A percentile compares a stretch with the other conserved stretches of the same genome.
These are phyloP conservation scores for Canariomyces notabilis DNA, from an alignment of 2,329 filamentous ascomycete species.

Conservation along the genomic window DNA sequence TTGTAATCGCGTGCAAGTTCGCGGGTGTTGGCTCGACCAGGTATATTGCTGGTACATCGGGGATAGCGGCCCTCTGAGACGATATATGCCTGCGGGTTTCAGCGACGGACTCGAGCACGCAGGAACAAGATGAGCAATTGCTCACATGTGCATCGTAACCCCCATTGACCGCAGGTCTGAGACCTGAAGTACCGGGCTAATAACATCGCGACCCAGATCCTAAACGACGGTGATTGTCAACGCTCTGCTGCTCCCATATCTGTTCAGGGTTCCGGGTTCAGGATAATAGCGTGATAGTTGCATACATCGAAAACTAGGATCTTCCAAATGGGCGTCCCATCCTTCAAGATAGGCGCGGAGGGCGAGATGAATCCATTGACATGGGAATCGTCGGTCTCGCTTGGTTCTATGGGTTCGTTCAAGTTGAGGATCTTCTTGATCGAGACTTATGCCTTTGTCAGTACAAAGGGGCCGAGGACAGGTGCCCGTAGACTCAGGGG, in stretches of 20 bases:
- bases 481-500: neutral
- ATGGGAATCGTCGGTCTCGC: conserved; percentile 57
- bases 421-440: conserved; percentile 95
- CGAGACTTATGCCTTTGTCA: conserved; percentile 54
- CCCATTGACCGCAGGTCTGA: conserved; percentile 90
- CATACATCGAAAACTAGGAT: conserved; percentile 87
- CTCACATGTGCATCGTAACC: conserved; percentile 91
- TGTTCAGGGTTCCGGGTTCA: neutral
- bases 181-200: conserved; percentile 90
- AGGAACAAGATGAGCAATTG: conserved; percentile 5
- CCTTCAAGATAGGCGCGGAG: conserved; percentile 68
- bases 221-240: conserved; percentile 12
- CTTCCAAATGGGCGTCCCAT: conserved; percentile 76
- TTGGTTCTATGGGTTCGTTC: conserved; percentile 65
- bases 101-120: neutral
- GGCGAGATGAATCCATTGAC: conserved; percentile 62
- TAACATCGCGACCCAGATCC: conserved; percentile 80
- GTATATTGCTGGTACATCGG: conserved; percentile 94
- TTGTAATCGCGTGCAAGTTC: conserved; percentile 79
- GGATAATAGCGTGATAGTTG: conserved; percentile 1
- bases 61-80: conserved; percentile 79
- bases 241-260: neutral
- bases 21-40: conserved; percentile 81
- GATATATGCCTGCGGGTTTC: conserved; percentile 62
- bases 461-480: neutral